Evolutionary conservation across 2,329 filamentous ascomycete genomes (phyloP).

Genomic region (Alternaria gaisen): DNA sequence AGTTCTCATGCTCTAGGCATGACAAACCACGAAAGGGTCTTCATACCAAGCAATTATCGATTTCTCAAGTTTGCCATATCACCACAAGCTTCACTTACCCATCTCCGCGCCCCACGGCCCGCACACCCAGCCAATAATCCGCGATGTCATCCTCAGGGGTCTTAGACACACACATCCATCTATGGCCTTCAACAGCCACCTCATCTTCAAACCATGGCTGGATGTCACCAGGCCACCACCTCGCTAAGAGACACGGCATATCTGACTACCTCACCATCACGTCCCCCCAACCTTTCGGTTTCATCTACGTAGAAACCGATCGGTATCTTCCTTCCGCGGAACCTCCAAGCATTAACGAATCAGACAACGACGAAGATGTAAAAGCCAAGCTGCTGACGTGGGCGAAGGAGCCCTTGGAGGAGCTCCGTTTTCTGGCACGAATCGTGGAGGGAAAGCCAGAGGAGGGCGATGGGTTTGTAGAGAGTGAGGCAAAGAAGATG

Average conservation of each 20-base stretch:
- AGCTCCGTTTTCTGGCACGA: slow-evolving; percentile 73
- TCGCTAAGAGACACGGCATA: slow-evolving; percentile 71
- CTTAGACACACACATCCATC: slow-evolving; percentile 91
- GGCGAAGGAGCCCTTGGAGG: slow-evolving; percentile 74
- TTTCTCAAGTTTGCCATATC: background rate
- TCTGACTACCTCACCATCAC: slow-evolving; percentile 63
- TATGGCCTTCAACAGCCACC: slow-evolving; percentile 73
- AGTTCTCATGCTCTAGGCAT: background rate
- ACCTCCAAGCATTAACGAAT: slow-evolving; percentile 9
- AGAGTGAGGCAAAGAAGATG: slow-evolving; percentile 59
- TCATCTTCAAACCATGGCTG: slow-evolving; percentile 73
- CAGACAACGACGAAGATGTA: slow-evolving; percentile 4
- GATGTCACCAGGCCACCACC: slow-evolving; percentile 64
- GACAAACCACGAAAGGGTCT: background rate
- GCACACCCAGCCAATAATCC: background rate
- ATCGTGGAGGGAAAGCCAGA: slow-evolving; percentile 71
- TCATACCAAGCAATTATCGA: background rate
- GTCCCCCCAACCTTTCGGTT: slow-evolving; percentile 58
- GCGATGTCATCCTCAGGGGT: slow-evolving; percentile 56
- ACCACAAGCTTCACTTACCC: background rate
- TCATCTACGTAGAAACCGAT: slow-evolving; percentile 86
- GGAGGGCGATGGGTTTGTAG: slow-evolving; percentile 66
- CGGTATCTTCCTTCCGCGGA: slow-evolving; percentile 54
- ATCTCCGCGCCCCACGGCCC: slow-evolving; percentile 1
- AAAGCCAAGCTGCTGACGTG: slow-evolving; percentile 55